Evolutionary conservation across 129 eudicot species (phyloP).

Genomic region (sunflower (Helianthus annuus)): DNA sequence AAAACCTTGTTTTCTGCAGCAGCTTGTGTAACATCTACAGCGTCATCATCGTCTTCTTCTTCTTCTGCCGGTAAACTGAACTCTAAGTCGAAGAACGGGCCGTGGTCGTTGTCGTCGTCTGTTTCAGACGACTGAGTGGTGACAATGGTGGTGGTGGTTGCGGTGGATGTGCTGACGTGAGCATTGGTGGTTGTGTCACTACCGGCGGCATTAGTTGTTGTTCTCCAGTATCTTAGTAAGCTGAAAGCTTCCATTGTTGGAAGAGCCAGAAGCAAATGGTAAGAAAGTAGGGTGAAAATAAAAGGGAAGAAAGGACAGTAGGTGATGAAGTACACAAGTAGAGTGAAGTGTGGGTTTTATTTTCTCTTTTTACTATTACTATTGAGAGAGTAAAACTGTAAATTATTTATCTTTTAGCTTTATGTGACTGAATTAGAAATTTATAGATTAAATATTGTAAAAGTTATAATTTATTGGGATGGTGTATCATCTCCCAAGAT

Average conservation of each 20-base stretch:
- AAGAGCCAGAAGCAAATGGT: constrained; percentile 48
- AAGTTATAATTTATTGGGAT: too few relatives aligned
- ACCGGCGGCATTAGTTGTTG: constrained; percentile 27
- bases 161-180: constrained; percentile 16
- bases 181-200: not conserved
- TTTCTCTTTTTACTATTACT: constrained; percentile 3
- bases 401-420: not conserved
- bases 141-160: constrained; percentile 11
- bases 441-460: too few relatives aligned
- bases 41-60: constrained; percentile 17
- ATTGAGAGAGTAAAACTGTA: not conserved
- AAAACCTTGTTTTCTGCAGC: constrained; percentile 15
- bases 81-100: constrained; percentile 81
- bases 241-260: constrained; percentile 88
- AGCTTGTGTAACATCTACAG: not conserved
- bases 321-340: constrained; percentile 15
- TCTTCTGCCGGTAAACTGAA: constrained; percentile 51
- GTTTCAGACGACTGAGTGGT: constrained; percentile 34
- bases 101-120: constrained; percentile 65
- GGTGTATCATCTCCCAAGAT: too few relatives aligned
- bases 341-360: constrained; percentile 13
- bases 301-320: constrained; percentile 17
- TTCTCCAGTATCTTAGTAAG: constrained; percentile 75
- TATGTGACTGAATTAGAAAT: too few relatives aligned
- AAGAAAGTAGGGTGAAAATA: constrained; percentile 8